phyloP scores from a whole-genome alignment of 257 asterid genomes.

The Solanum appendiculatum region DNA sequence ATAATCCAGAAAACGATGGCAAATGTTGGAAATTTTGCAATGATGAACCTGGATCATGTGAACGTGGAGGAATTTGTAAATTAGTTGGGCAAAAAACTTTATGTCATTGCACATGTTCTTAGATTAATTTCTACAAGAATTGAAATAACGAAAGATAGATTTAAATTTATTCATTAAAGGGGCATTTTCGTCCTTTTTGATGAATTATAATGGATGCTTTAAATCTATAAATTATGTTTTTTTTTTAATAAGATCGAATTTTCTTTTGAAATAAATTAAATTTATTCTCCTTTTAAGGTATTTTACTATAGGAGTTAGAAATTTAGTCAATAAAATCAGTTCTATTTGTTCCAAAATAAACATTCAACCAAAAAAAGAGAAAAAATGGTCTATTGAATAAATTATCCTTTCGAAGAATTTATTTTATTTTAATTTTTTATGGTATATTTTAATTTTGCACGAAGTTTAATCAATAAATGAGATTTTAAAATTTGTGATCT shows the following conservation, averaged over 20 bases:
- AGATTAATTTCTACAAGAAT: not conserved
- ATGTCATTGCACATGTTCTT: slow-evolving; percentile 3
- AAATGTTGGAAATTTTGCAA: slow-evolving; percentile 8
- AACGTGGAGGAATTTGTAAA: slow-evolving; percentile 6
- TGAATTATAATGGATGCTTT: not conserved
- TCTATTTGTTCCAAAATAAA: not conserved
- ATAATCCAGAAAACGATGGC: not conserved
- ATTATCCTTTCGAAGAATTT: accelerated
- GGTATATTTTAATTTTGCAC: too few species aligned
- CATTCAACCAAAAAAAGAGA: not conserved
- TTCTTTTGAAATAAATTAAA: not conserved
- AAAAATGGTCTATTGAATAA: not conserved
- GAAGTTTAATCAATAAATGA: too few species aligned
- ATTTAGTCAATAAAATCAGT: not conserved
- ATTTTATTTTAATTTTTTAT: too few species aligned
- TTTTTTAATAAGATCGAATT: not conserved
- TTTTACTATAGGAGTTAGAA: not conserved
- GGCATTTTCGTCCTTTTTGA: not conserved
- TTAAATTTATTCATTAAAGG: not conserved
- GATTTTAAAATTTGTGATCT: too few species aligned
- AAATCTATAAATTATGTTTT: not conserved
- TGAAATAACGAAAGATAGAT: not conserved
- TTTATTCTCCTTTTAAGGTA: not conserved
- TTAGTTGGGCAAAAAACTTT: not conserved
- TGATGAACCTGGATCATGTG: not conserved